Evolutionary conservation across 2,329 filamentous ascomycete genomes (phyloP).

Genomic region (Blastomyces percursus): DNA sequence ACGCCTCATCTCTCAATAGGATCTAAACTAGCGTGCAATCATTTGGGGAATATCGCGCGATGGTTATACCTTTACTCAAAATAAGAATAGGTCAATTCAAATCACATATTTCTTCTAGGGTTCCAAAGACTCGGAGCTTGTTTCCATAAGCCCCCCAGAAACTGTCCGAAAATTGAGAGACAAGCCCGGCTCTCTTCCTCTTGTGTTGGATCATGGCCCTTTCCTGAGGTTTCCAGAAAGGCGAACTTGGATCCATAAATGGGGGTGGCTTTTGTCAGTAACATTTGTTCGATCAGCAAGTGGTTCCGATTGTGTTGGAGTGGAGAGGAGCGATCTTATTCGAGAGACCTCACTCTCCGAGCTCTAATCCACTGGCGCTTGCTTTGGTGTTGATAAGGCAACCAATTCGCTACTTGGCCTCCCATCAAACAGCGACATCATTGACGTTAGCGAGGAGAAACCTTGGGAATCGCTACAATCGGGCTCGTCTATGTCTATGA

Average conservation of each 20-base stretch:
- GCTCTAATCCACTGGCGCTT: conserved; percentile 9
- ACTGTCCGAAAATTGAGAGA: conserved; percentile 41
- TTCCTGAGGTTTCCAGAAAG: conserved; percentile 1
- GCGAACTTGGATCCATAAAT: neutral
- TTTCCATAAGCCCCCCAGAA: conserved; percentile 53
- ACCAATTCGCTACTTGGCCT: neutral
- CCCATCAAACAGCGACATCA: neutral
- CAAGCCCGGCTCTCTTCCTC: conserved; percentile 31
- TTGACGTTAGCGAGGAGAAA: neutral
- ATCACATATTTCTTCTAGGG: conserved; percentile 40
- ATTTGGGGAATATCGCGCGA: too few relatives aligned
- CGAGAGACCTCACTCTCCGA: conserved; percentile 1
- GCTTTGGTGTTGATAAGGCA: neutral
- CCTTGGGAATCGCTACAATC: conserved; percentile 5
- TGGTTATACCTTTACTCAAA: neutral
- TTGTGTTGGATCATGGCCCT: conserved; percentile 18
- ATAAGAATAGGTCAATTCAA: conserved; percentile 10
- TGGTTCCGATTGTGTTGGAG: conserved; percentile 23
- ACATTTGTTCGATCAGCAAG: conserved; percentile 17
- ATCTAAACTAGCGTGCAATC: neutral
- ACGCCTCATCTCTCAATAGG: neutral
- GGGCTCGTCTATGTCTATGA: conserved; percentile 2
- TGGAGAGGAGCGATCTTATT: conserved; percentile 19
- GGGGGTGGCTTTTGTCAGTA: neutral
- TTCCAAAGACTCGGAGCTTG: conserved; percentile 50